These are phyloP conservation scores for Ocimum tenuiflorum DNA, from an alignment of 257 asterid species.

Conservation along the genomic window DNA sequence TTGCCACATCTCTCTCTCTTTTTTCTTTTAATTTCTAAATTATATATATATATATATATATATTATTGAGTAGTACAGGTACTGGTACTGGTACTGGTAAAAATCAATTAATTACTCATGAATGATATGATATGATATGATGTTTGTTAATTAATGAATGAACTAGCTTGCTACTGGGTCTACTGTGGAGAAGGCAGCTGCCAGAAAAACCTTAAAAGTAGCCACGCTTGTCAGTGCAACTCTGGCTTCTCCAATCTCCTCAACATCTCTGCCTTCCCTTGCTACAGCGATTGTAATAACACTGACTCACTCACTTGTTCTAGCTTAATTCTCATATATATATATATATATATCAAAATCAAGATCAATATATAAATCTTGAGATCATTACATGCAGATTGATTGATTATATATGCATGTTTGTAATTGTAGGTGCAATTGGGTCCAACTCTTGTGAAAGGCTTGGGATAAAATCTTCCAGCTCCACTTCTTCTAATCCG, in stretches of 20 bases:
- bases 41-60: not conserved
- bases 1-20: too few species aligned
- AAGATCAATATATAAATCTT: too few species aligned
- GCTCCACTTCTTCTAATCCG: slow-evolving; percentile 35
- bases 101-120: too few species aligned
- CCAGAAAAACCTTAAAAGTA: slow-evolving; percentile 30
- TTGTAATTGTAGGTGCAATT: slow-evolving; percentile 60
- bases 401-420: not conserved
- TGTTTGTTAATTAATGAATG: not conserved
- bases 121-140: too few species aligned
- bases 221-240: slow-evolving; percentile 57
- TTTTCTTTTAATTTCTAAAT: too few species aligned
- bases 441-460: slow-evolving; percentile 51
- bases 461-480: slow-evolving; percentile 41
- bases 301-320: too few species aligned
- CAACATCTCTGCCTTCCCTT: slow-evolving; percentile 49
- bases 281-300: slow-evolving; percentile 70
- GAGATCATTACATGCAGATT: too few species aligned
- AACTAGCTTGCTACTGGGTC: slow-evolving; percentile 63
- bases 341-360: too few species aligned
- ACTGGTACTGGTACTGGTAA: too few species aligned
- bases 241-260: slow-evolving; percentile 54
- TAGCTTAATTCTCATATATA: too few species aligned
- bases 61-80: too few species aligned
- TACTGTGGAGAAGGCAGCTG: slow-evolving; percentile 77